Base-by-base conservation (phyloP, 495 filamentous ascomycete species). In the Trichodelitschia bisporula region DNA sequence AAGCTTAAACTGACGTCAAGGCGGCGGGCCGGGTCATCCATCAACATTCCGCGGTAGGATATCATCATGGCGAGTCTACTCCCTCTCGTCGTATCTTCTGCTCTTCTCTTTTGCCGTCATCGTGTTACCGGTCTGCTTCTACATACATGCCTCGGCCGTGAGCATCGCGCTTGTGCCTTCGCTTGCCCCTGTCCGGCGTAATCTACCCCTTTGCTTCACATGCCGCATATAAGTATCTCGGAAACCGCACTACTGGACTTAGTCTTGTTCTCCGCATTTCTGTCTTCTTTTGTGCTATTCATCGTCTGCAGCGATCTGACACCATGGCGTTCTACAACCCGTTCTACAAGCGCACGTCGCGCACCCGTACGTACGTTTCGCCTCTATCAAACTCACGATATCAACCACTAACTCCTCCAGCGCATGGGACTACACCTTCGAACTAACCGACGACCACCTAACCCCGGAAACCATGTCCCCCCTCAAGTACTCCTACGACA, bases 351-450 rank as follows among this genome's bases (percentile, higher is more conserved):
- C n/a, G n/a, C n/a, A n/a, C n/a, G n/a, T n/a, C n/a, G n/a, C n/a
- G n/a, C n/a, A n/a, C n/a, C n/a, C n/a, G n/a, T n/a, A n/a, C n/a
- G n/a, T n/a, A n/a, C n/a, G n/a, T n/a, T n/a, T n/a, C n/a, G n/a
- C n/a, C n/a, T n/a, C n/a, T n/a, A n/a, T n/a, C n/a, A n/a, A n/a
- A n/a, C n/a, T n/a, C n/a, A n/a, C n/a, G n/a, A n/a, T n/a, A n/a
- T n/a, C n/a, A n/a, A n/a, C n/a, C n/a, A n/a, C n/a, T n/a, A n/a
- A n/a, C n/a, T n/a, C n/a, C n/a, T n/a, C n/a, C n/a, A n/a, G n/a
- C n/a, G n/a, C n/a, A n/a, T 84, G 70, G 68, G 75, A 64, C 4
- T 61, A 76, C 39, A 59, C 58, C 3, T 83, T 84, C 43, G 57
- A 69, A 29, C 72, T 72, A 59, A 75, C 75, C 0, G 46, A 59